Percentiles rank a stretch among this genome's conserved stretches.
These are phyloP conservation scores for Candida sonorensis DNA, from an alignment of 805 yeast species.

Conservation along the genomic window DNA sequence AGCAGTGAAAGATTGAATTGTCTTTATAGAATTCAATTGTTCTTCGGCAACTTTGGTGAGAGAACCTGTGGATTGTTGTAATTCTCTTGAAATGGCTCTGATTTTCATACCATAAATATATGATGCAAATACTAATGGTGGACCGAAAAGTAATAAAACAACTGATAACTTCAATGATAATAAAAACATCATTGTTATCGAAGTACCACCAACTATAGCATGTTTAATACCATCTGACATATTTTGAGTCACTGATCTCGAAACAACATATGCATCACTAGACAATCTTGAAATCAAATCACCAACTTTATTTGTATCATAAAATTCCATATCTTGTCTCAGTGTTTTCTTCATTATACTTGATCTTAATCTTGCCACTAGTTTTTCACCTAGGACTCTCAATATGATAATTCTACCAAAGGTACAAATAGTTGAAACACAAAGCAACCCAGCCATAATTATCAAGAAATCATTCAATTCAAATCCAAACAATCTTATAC, in stretches of 20 bases:
- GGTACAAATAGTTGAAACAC: constrained; percentile 71
- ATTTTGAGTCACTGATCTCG: constrained; percentile 81
- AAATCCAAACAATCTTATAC: constrained; percentile 45
- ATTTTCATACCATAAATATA: constrained; percentile 77
- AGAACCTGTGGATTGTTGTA: constrained; percentile 82
- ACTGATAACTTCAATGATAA: constrained; percentile 75
- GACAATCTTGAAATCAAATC: constrained; percentile 84
- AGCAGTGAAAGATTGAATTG: constrained; percentile 88
- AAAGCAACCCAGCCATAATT: constrained; percentile 54
- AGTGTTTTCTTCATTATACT: constrained; percentile 70
- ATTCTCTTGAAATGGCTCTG: constrained; percentile 62
- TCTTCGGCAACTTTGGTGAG: constrained; percentile 90
- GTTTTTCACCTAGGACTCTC: constrained; percentile 75
- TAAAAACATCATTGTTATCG: constrained; percentile 85
- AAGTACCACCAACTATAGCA: constrained; percentile 71
- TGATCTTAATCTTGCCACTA: constrained; percentile 79
- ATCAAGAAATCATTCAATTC: constrained; percentile 54
- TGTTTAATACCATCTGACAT: constrained; percentile 88
- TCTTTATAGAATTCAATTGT: constrained; percentile 74
- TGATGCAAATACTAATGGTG: constrained; percentile 79
- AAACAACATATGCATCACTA: constrained; percentile 84
- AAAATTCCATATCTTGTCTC: constrained; percentile 82
- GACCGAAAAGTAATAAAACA: constrained; percentile 71
- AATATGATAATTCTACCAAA: constrained; percentile 71
- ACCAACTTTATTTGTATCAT: constrained; percentile 87